These are phyloP conservation scores for Penicillium taxi DNA, from an alignment of 495 filamentous ascomycete genomes.

Conservation along the genomic window DNA sequence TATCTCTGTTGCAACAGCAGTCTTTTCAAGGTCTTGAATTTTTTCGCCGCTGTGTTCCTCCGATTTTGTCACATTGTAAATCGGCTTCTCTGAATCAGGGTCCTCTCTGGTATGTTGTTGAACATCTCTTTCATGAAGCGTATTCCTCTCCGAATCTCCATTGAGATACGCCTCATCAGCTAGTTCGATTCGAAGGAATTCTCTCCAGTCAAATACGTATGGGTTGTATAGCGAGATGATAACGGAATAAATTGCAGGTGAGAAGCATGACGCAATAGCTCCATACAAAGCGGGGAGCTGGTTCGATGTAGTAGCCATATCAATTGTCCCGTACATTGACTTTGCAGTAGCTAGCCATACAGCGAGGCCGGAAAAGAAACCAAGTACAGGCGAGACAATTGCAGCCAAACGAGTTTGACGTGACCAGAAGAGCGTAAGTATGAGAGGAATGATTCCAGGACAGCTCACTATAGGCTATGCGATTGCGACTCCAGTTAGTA, in stretches of 20 bases:
- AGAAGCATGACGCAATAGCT: constrained; percentile 29
- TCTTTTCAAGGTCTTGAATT: constrained; percentile 1
- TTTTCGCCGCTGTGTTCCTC: no score
- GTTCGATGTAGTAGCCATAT: constrained; percentile 27
- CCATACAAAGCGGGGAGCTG: constrained; percentile 27
- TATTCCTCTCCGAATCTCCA: constrained; percentile 6
- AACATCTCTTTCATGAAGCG: constrained; percentile 9
- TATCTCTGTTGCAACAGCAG: not conserved
- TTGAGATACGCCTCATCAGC: constrained; percentile 20
- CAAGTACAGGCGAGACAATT: constrained; percentile 27
- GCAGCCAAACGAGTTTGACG: constrained; percentile 31
- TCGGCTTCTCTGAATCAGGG: not conserved
- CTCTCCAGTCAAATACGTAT: constrained; percentile 41
- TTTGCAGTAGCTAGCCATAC: constrained; percentile 31
- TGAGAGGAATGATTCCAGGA: constrained; percentile 31
- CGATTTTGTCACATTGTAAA: constrained; percentile 3
- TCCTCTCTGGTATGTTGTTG: constrained; percentile 1
- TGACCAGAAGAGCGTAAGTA: constrained; percentile 32
- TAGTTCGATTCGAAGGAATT: constrained; percentile 38
- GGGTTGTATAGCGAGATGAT: constrained; percentile 38
- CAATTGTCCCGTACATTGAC: constrained; percentile 25
- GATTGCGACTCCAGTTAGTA: no score
- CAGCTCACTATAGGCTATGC: constrained; percentile 33
- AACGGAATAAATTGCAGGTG: constrained; percentile 32
- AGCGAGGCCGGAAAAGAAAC: constrained; percentile 29